phyloP scores from a whole-genome alignment of 2,329 filamentous ascomycete genomes.

The Trichophyton schoenleinii region DNA sequence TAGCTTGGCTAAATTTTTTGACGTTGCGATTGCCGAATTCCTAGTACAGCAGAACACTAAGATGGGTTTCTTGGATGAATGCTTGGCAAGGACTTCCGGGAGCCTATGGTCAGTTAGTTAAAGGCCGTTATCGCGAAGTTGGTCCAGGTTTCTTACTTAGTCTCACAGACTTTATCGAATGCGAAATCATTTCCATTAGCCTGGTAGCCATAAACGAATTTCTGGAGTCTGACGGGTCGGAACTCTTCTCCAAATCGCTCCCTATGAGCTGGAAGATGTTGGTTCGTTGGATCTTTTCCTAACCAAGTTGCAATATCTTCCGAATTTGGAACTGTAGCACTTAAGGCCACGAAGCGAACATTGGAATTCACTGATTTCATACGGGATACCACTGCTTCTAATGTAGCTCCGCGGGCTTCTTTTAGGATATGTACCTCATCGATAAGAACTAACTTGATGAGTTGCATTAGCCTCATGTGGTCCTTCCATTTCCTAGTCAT shows the following conservation, averaged over 20 bases:
- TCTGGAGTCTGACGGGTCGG: constrained; percentile 63
- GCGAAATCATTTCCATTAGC: constrained; percentile 56
- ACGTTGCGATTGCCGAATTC: constrained; percentile 56
- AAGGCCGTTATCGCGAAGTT: background rate
- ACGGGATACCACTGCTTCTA: constrained; percentile 72
- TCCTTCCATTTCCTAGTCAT: constrained; percentile 80
- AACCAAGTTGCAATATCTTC: constrained; percentile 71
- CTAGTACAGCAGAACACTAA: constrained; percentile 75
- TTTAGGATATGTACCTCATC: constrained; percentile 83
- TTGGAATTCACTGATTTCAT: constrained; percentile 71
- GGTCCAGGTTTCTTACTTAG: constrained; percentile 32
- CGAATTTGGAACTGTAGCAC: constrained; percentile 73
- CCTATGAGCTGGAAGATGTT: constrained; percentile 50
- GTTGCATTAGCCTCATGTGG: constrained; percentile 57
- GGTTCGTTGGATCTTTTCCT: constrained; percentile 49
- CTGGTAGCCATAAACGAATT: constrained; percentile 62
- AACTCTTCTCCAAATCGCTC: constrained; percentile 70
- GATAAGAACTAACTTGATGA: constrained; percentile 69
- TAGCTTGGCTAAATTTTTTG: constrained; percentile 52
- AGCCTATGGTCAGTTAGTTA: constrained; percentile 38
- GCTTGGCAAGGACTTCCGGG: constrained; percentile 51
- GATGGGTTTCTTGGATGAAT: constrained; percentile 59
- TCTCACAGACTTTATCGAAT: constrained; percentile 59
- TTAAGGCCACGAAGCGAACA: constrained; percentile 68
- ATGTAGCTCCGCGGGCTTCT: constrained; percentile 61